Conservation (phyloP, 2,329 filamentous ascomycete species). For the Calonectria montana region DNA sequence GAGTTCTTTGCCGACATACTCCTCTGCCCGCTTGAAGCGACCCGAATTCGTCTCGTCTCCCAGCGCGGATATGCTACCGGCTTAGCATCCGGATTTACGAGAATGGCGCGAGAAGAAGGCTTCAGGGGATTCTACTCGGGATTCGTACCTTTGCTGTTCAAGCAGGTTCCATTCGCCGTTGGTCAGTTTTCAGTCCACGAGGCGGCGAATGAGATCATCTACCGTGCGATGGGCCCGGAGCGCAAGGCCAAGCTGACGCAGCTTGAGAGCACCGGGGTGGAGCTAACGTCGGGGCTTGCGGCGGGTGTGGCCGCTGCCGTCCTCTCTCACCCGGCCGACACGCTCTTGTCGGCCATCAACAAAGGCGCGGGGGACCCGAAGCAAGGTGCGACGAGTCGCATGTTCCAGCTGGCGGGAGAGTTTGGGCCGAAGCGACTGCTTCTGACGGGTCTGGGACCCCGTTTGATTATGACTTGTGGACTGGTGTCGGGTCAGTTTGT, state of each 20-base stretch:
- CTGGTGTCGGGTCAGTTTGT: conserved; percentile 66
- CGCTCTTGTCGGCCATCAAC: conserved; percentile 66
- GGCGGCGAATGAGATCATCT: conserved; percentile 84
- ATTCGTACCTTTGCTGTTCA: conserved; percentile 87
- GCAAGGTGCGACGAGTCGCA: conserved; percentile 61
- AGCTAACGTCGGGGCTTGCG: conserved; percentile 86
- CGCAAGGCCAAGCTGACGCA: conserved; percentile 75
- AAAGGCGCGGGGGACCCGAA: conserved; percentile 62
- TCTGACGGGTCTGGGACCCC: conserved; percentile 60
- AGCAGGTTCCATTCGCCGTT: conserved; percentile 94
- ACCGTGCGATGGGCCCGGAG: conserved; percentile 72
- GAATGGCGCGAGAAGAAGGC: conserved; percentile 81
- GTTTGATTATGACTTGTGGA: conserved; percentile 65
- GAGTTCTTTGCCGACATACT: conserved; percentile 83
- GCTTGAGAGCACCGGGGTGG: conserved; percentile 82
- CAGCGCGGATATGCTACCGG: conserved; percentile 82
- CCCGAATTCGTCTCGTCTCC: conserved; percentile 80
- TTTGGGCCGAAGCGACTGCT: conserved; percentile 62
- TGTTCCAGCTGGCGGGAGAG: conserved; percentile 63
- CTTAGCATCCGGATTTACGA: conserved; percentile 76
- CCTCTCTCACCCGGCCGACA: conserved; percentile 89
- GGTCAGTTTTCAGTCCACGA: conserved; percentile 96
- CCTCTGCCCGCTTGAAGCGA: conserved; percentile 92
- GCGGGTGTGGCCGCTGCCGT: conserved; percentile 91
- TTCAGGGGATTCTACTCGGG: conserved; percentile 89